phyloP scores from a whole-genome alignment of 2,329 filamentous ascomycete genomes.

The Lasiodiplodia sp. region DNA sequence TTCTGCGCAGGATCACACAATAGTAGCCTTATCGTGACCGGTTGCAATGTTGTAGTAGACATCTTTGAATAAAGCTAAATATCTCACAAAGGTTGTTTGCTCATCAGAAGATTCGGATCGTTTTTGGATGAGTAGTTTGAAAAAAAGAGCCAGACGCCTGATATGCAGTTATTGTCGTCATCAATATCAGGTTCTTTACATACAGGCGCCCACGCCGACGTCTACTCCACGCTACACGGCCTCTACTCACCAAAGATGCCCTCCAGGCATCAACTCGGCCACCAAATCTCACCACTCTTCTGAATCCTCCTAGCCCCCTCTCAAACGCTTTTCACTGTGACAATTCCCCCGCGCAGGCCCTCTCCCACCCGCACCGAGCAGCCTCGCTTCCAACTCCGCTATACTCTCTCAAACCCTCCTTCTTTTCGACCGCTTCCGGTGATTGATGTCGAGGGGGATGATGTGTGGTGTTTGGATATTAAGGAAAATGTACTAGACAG shows the following conservation, averaged over 20 bases:
- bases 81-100: neutral
- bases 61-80: neutral
- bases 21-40: neutral
- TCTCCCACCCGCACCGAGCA: neutral
- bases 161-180: constrained; percentile 25
- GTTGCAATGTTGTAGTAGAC: neutral
- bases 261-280: neutral
- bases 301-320: neutral
- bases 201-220: constrained; percentile 15
- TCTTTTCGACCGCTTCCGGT: constrained; percentile 6
- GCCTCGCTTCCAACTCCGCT: neutral
- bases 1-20: neutral
- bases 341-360: neutral
- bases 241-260: neutral
- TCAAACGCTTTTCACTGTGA: neutral
- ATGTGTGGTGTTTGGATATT: constrained; percentile 14
- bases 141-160: constrained; percentile 23
- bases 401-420: neutral
- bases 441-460: constrained; percentile 2
- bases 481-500: constrained; percentile 13
- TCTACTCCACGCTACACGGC: neutral
- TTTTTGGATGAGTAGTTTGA: neutral
- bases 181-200: constrained; percentile 23
- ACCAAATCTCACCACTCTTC: neutral
- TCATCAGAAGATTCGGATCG: neutral